Percentiles rank a stretch among this genome's conserved stretches.
phyloP scores from a whole-genome alignment of 1,139 yeast genomes.

The Yamadazyma dendronema region DNA sequence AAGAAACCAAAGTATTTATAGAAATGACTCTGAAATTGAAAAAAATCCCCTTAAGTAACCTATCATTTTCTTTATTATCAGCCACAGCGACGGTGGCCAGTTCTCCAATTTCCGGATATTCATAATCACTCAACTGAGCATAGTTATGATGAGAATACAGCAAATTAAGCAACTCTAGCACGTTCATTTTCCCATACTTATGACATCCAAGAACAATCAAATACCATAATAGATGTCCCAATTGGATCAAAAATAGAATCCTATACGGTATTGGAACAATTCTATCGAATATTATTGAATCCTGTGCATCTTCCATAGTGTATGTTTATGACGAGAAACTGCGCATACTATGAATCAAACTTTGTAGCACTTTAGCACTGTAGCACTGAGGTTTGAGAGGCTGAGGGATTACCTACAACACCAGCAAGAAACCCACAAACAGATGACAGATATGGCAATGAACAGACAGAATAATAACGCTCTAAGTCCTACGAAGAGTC shows the following conservation, averaged over 20 bases:
- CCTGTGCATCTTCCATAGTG: conserved; percentile 12
- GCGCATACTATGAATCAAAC: background rate
- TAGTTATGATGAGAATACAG: conserved; percentile 42
- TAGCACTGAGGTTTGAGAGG: too few relatives aligned
- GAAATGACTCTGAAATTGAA: conserved; percentile 22
- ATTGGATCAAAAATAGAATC: conserved; percentile 29
- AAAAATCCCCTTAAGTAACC: conserved; percentile 36
- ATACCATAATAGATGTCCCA: conserved; percentile 38
- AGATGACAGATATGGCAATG: too few relatives aligned
- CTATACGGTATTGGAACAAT: conserved; percentile 42
- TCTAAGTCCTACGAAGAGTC: too few relatives aligned
- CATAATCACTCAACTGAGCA: conserved; percentile 22
- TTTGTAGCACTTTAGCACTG: too few relatives aligned
- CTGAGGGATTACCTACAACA: background rate
- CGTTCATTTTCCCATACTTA: conserved; percentile 25
- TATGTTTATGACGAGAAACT: background rate
- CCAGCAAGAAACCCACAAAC: too few relatives aligned
- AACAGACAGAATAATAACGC: too few relatives aligned
- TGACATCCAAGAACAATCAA: conserved; percentile 27
- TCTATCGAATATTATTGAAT: conserved; percentile 20
- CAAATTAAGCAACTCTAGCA: conserved; percentile 35
- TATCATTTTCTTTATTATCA: conserved; percentile 29
- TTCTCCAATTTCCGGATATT: conserved; percentile 29
- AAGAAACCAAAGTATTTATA: conserved; percentile 22
- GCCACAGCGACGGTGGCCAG: conserved; percentile 31